phyloP scores from a whole-genome alignment of 305 asterid species.

The Fraxinus albicans region DNA sequence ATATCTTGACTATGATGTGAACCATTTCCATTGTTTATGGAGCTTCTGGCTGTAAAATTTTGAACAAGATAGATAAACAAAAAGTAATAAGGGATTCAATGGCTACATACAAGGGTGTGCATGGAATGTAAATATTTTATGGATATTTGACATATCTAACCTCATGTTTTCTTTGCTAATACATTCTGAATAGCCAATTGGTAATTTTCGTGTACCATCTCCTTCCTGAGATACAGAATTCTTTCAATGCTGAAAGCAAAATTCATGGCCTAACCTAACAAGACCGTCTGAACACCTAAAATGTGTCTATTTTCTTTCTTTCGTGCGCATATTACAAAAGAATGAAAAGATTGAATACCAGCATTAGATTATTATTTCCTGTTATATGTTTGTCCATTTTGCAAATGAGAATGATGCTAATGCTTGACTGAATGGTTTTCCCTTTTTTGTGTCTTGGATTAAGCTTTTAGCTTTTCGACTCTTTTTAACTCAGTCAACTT shows the following conservation, averaged over 20 bases:
- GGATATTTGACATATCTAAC: neutral
- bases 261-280: neutral
- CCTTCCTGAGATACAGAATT: neutral
- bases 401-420: neutral
- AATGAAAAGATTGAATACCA: neutral
- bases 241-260: neutral
- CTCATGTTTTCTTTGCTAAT: neutral
- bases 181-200: neutral
- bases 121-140: neutral
- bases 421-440: neutral
- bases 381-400: neutral
- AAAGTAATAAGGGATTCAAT: neutral
- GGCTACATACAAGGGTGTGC: neutral
- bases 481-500: constrained; percentile 10
- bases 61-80: constrained; percentile 6
- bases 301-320: neutral
- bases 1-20: constrained; percentile 15
- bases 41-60: constrained; percentile 7
- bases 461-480: neutral
- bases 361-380: neutral
- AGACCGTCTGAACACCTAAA: neutral
- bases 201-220: neutral
- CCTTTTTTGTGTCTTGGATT: neutral
- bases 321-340: neutral
- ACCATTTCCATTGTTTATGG: neutral